Percentiles rank a stretch among this genome's conserved stretches.
phyloP scores from a whole-genome alignment of 805 yeast species.

The Kodamaea lidongshanica region DNA sequence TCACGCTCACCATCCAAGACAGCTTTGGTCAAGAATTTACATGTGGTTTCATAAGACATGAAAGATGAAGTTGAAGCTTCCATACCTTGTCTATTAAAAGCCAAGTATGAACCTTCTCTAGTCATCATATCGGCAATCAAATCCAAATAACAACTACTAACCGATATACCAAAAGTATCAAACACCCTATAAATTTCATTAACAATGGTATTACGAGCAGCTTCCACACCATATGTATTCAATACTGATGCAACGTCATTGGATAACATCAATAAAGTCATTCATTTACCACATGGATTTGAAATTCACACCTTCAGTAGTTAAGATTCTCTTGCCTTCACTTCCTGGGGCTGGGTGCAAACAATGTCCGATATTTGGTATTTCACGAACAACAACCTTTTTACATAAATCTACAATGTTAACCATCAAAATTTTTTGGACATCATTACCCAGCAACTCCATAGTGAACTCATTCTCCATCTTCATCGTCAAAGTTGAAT shows the following conservation, averaged over 20 bases:
- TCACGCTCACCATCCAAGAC: conserved; percentile 90
- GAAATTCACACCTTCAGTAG: conserved; percentile 98
- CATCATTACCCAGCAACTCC: conserved; percentile 66
- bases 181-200: conserved; percentile 93
- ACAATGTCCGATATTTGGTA: conserved; percentile 88
- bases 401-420: conserved; percentile 87
- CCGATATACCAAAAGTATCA: conserved; percentile 92
- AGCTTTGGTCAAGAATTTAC: conserved; percentile 94
- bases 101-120: conserved; percentile 92
- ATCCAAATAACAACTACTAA: conserved; percentile 89
- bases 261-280: conserved; percentile 85
- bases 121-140: conserved; percentile 99
- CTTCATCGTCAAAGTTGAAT: conserved; percentile 83
- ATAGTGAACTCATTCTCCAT: conserved; percentile 80
- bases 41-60: conserved; percentile 98
- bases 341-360: conserved; percentile 60
- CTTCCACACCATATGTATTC: conserved; percentile 94
- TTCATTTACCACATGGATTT: conserved; percentile 97
- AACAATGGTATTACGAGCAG: conserved; percentile 96
- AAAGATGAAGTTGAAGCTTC: conserved; percentile 92
- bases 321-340: conserved; percentile 68
- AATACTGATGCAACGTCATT: conserved; percentile 91
- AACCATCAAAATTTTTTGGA: conserved; percentile 94
- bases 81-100: conserved; percentile 97
- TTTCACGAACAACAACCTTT: conserved; percentile 85